Base-by-base conservation (phyloP, 140 eudicot genomes). In the Oenanthe javanica region DNA sequence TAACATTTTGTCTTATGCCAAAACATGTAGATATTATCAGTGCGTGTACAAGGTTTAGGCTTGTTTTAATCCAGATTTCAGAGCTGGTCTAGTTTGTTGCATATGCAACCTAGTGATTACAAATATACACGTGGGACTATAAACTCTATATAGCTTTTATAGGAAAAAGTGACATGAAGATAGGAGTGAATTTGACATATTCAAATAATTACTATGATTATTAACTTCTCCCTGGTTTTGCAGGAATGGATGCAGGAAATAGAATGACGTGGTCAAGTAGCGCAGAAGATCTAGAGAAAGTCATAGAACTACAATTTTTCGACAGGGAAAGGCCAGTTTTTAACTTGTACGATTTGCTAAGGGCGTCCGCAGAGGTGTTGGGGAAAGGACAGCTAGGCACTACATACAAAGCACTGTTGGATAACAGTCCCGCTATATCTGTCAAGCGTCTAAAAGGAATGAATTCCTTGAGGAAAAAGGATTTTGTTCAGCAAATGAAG, bases 371-470 rank as follows among this genome's bases (percentile, higher is more conserved):
- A 19, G 87, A 90, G 78, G 84, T 87, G 19, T 82, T 93, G 38
- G 97, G 96, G 64, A 90, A 84, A 54, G 97, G 97, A 27, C 85
- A 76, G 50, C 73, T 93, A 16, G 96, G 97, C 55, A 86, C 87
- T 21, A 93, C 96, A 1, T 93, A 89, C 88, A 93, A 93, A 84
- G 91, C 94, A 31, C 71, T 86, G 82, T 77, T 89, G 78, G 97
- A 90, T 63, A 84, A 87, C 9, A 91, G 91, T 38, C 61, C 81
- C 19, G 82, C 77, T 10, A 86, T 90, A 3, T 87, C 89, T 16
- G 97, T 93, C 74, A 93, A 90, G 79, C 83, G 92, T 75, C 76
- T 93, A 43, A 86, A 82, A 79, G 86, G 85, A 40, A 81, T 79
- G 84, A 77, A 82, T 67, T 64, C 86, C 16, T 52, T 85, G 83